Evolutionary conservation across 208 protist genomes (phyloP).

Genomic region (Crithidia bombi): DNA sequence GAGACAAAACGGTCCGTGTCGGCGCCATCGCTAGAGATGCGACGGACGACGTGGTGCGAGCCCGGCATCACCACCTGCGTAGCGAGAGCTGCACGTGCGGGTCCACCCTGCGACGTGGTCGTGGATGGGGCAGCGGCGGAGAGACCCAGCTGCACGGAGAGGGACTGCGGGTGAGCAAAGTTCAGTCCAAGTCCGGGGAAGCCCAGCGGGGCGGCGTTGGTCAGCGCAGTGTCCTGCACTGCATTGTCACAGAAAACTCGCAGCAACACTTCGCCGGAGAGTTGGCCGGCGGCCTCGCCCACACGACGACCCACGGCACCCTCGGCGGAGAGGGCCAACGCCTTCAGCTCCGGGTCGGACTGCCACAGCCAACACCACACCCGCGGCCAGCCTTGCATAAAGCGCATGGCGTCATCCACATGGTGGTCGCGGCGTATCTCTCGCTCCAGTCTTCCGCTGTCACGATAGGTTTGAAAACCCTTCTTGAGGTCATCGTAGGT

Average conservation of each 20-base stretch:
- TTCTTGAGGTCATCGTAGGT: conserved; percentile 53
- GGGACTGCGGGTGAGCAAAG: conserved; percentile 39
- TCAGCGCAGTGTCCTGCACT: conserved; percentile 53
- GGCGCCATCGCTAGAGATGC: conserved; percentile 58
- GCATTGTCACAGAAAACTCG: conserved; percentile 74
- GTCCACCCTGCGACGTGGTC: too few relatives aligned
- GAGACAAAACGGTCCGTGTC: conserved; percentile 59
- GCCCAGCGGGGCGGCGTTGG: conserved; percentile 63
- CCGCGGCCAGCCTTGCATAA: conserved; percentile 70
- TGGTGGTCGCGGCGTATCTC: conserved; percentile 65
- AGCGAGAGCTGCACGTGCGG: background rate
- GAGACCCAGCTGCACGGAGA: conserved; percentile 60
- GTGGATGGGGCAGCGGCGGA: background rate
- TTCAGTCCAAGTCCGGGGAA: conserved; percentile 32
- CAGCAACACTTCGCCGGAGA: conserved; percentile 73
- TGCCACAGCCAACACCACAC: conserved; percentile 58
- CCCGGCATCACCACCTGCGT: conserved; percentile 58
- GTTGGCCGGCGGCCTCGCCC: conserved; percentile 65
- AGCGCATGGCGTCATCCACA: conserved; percentile 63
- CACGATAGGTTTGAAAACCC: conserved; percentile 66
- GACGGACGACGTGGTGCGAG: conserved; percentile 69
- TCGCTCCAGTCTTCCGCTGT: conserved; percentile 65
- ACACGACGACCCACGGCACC: conserved; percentile 47
- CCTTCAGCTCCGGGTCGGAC: conserved; percentile 38
- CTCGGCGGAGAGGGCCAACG: conserved; percentile 35